phyloP scores from a whole-genome alignment of 148 eudicot genomes.

The Cornus florida region DNA sequence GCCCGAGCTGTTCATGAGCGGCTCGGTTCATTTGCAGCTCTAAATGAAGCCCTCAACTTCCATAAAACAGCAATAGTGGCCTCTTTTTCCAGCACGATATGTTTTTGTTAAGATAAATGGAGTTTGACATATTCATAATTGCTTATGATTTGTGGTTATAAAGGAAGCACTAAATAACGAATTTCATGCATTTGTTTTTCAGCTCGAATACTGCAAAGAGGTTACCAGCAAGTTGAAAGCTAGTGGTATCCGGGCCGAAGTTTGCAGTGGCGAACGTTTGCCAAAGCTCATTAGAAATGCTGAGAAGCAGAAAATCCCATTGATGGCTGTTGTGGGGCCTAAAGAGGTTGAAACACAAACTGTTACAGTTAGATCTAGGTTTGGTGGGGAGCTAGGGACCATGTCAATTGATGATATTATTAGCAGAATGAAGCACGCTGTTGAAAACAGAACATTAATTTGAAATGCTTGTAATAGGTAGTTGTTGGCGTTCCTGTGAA shows the following conservation, averaged over 20 bases:
- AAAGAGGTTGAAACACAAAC: conserved; percentile 78
- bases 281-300: conserved; percentile 85
- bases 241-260: conserved; percentile 71
- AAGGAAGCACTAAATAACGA: not conserved
- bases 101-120: too few relatives aligned
- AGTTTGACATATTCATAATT: not conserved
- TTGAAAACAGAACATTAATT: conserved; percentile 54
- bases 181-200: conserved; percentile 13
- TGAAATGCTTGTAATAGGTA: conserved; percentile 22
- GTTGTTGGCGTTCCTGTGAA: not conserved
- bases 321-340: conserved; percentile 92
- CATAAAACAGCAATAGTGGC: too few relatives aligned
- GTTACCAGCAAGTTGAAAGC: conserved; percentile 57
- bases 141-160: not conserved
- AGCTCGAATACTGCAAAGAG: conserved; percentile 74
- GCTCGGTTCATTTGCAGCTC: too few relatives aligned
- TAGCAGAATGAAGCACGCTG: conserved; percentile 46
- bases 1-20: too few relatives aligned
- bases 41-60: not conserved
- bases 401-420: conserved; percentile 66
- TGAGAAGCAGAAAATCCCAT: conserved; percentile 87
- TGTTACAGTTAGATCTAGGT: conserved; percentile 85
- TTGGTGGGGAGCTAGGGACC: conserved; percentile 79
- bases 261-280: conserved; percentile 89
- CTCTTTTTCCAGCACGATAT: too few relatives aligned